Evolutionary conservation across 371 early-diverging fungal genomes (phyloP), one percentile per base, ranked within the genome.

Genomic region (Mucor piriformis): DNA sequence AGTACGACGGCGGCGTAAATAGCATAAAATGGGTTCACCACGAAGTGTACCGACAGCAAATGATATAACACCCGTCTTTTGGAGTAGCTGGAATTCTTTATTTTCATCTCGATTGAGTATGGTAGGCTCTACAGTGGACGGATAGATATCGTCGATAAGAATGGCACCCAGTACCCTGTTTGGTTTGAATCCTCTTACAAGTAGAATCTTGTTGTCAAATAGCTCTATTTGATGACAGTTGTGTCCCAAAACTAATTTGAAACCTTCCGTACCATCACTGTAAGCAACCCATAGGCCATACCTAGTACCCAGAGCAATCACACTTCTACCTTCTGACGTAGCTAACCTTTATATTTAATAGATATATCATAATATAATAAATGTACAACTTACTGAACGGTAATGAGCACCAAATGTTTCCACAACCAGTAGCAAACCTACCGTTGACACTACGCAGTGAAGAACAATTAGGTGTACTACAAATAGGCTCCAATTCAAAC

Each of bases 191-290:
- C 33, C 24, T 29, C 57, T 42, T 18, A 43, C 57, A 8, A 63
- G 34, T 16, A 63, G 25, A 16, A 63, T 42, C 8, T 21, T 32
- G 11, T 57, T 56, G 27, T 63, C 57, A 24, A 57, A 63, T 6
- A 51, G 29, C 38, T 63, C 63, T 11, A 63, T 24, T 13, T 63
- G 63, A 44, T 56, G 57, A n/a, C 63, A 63, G n/a, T 63, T 57
- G 4, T 51, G 29, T 8, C 43, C 44, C 23, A 63, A 23, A 3
- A 63, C 44, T 3, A 43, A 51, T 24, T 46, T 50, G 20, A 63
- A 57, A 3, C 15, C n/a, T 12, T 52, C 63, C 15, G 57, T 43
- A 6, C 43, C 57, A 38, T 63, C 57, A 8, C n/a, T 33, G n/a
- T 37, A 56, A 0, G 63, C 63, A 24, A 57, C 57, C 63, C 63